These are phyloP conservation scores for Raffaelea ambrosiae DNA, from an alignment of 2,329 filamentous ascomycete species.

Conservation along the genomic window DNA sequence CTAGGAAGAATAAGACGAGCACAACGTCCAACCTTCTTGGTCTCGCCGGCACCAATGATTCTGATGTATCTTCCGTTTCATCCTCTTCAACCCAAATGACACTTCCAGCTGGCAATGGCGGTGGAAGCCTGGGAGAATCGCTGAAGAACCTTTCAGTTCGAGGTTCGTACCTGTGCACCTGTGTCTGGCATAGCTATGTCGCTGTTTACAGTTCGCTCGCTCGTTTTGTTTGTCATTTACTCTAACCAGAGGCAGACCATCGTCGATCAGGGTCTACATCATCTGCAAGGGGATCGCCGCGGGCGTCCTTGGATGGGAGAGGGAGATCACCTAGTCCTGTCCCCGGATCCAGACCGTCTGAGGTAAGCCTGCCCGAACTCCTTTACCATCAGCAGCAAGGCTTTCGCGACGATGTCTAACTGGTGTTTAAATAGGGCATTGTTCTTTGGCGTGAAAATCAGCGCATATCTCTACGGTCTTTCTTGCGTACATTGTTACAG, in stretches of 20 bases:
- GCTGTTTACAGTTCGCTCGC: too few species aligned
- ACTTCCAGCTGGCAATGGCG: constrained; percentile 15
- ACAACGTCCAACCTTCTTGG: constrained; percentile 52
- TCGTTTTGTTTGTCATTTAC: too few species aligned
- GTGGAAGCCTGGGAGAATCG: constrained; percentile 19
- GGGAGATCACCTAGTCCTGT: background rate
- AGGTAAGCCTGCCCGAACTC: constrained; percentile 12
- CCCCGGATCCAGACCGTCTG: constrained; percentile 8
- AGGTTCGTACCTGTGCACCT: constrained; percentile 17
- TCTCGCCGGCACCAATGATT: constrained; percentile 53
- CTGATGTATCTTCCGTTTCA: constrained; percentile 72
- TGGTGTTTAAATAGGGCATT: constrained; percentile 20
- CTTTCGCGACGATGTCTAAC: background rate
- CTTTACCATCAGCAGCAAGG: background rate
- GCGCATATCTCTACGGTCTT: constrained; percentile 82
- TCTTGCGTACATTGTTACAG: constrained; percentile 75
- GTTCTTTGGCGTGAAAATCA: constrained; percentile 79
- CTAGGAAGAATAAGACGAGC: constrained; percentile 83
- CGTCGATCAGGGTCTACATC: constrained; percentile 27
- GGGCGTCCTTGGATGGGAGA: constrained; percentile 33
- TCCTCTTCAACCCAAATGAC: constrained; percentile 64
- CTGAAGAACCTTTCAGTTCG: constrained; percentile 34
- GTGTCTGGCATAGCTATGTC: background rate
- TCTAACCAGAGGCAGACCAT: too few species aligned
- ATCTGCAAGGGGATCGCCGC: constrained; percentile 30